A percentile compares a stretch with the other conserved stretches of the same genome.
Evolutionary conservation across 257 asterid species (phyloP).

Genomic region (Solanum pinnatisectum): DNA sequence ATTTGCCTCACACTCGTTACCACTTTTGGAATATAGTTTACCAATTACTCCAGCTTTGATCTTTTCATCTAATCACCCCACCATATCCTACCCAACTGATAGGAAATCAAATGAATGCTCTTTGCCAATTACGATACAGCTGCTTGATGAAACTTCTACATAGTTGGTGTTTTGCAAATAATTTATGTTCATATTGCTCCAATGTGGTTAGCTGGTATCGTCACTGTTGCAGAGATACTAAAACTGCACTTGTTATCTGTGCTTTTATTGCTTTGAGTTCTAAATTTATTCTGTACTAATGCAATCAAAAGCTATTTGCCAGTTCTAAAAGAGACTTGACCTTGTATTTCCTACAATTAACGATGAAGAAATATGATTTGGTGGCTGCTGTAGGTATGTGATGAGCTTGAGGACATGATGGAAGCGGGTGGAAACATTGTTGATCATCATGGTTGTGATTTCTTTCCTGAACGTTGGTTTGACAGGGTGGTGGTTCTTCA

Average conservation of each 20-base stretch:
- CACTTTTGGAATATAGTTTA: not conserved
- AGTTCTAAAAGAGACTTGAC: not conserved
- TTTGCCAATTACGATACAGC: not conserved
- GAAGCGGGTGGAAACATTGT: slow-evolving; percentile 90
- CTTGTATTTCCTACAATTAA: not conserved
- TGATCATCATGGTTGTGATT: slow-evolving; percentile 94
- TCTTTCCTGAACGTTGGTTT: slow-evolving; percentile 96
- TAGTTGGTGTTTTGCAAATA: not conserved
- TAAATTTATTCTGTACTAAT: not conserved
- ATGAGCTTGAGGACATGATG: slow-evolving; percentile 93
- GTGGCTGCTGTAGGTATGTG: slow-evolving; percentile 52
- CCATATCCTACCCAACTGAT: not conserved
- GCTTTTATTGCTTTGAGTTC: not conserved
- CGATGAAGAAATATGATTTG: not conserved
- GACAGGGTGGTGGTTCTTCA: slow-evolving; percentile 76
- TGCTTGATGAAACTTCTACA: not conserved
- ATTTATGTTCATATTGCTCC: not conserved
- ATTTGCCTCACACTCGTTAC: not conserved
- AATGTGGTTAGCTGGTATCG: not conserved
- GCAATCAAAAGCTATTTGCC: not conserved
- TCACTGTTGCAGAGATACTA: not conserved
- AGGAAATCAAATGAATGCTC: not conserved
- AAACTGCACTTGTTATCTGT: not conserved
- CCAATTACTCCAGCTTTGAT: not conserved
- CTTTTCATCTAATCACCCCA: not conserved